Conservation (phyloP, 2,329 filamentous ascomycete genomes). For the Colletotrichum kahawae region DNA sequence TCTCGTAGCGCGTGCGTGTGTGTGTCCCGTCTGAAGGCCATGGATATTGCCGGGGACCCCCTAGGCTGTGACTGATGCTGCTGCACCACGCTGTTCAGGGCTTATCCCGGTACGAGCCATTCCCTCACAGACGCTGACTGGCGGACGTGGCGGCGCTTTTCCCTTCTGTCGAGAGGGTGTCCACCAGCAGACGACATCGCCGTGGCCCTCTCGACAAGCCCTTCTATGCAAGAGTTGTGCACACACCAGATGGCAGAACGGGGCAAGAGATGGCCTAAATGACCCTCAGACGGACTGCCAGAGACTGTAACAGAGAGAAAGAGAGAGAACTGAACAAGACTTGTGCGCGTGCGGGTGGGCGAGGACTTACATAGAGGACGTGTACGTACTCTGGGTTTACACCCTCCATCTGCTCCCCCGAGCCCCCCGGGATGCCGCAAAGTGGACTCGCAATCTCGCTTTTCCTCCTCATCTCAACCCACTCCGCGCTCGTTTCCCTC, state of each 20-base stretch:
- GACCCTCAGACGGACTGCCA: not conserved
- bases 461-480: conserved; percentile 27
- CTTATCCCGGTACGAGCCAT: not conserved
- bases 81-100: not conserved
- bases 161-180: not conserved
- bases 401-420: conserved; percentile 9
- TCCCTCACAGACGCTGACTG: not conserved
- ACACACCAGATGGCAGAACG: conserved; percentile 3
- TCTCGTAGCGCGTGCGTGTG: not conserved
- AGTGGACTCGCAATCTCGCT: conserved; percentile 24
- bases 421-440: conserved; percentile 20
- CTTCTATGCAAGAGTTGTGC: conserved; percentile 1
- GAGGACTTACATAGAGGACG: not conserved
- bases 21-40: conserved; percentile 1
- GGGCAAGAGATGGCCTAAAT: not conserved
- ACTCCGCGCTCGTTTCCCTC: conserved; percentile 31
- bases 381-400: conserved; percentile 2
- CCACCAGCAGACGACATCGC: not conserved
- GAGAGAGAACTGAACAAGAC: not conserved
- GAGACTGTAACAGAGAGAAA: not conserved
- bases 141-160: not conserved
- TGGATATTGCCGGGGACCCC: not conserved
- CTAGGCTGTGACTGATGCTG: conserved; percentile 1
- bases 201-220: not conserved
- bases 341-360: not conserved